Base-by-base conservation (phyloP, 345 rosid species). In the Linum tenue region DNA sequence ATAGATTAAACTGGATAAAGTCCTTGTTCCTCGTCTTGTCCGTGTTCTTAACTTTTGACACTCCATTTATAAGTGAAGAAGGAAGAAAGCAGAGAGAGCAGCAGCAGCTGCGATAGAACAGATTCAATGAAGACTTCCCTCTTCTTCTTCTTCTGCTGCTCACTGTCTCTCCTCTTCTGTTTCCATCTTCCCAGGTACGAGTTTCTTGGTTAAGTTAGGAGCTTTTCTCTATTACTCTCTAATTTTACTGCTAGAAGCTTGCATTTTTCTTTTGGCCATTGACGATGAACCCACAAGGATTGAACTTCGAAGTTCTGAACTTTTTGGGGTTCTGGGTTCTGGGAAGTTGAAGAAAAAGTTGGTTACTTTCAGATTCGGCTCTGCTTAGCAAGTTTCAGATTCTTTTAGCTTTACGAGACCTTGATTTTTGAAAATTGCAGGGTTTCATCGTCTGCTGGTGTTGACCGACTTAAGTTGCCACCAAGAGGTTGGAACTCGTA, bases 401-500 rank as follows among this genome's bases (percentile, higher is more conserved):
- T 22, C 31, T 22, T 22, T 22, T 22, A 43, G 6, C 50, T 43
- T 63, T 22, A 64, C 35, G 2, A 53, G 44, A 55, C 39, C 17
- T 65, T 38, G n/a, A 43, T 60, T n/a, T 11, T 64, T 64, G 6
- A 8, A 39, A 22, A 16, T 74, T 70, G 70, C 77, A 80, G 84
- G 76, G 71, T 73, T 39, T 72, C 66, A 42, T 77, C 70, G 44
- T 11, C 37, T n/a, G 76, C 65, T 42, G 89, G 60, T 61, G 92
- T 91, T 64, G 74, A 79, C 76, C 53, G 53, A 48, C 14, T 12
- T 10, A 48, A 48, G 53, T 69, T 69, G 43, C 99, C 99, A 38
- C 97, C 97, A 7, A 83, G 97, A 83, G 99, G 99, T 59, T 94
- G 99, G 97, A 94, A 88, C 61, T 84, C 99, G 0, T 94, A 94